Percentiles rank a stretch among this genome's conserved stretches.
Evolutionary conservation across 192 early-diverging fungal species (phyloP).

Genomic region (Coemansia sp.): DNA sequence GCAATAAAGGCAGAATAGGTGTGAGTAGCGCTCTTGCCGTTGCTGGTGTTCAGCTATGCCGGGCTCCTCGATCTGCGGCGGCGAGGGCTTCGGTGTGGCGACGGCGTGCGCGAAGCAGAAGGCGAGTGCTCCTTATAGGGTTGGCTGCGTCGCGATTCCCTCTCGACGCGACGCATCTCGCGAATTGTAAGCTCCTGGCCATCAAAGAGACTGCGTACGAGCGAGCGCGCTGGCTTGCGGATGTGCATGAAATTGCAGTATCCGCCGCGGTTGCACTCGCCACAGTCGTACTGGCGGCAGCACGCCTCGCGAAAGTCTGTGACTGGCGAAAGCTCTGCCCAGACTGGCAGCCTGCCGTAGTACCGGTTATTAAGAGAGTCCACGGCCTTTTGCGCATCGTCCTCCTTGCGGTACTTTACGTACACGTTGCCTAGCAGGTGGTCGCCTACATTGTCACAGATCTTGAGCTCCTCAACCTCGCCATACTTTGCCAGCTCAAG

Average conservation of each 20-base stretch:
- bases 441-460: constrained; percentile 98
- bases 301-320: constrained; percentile 98
- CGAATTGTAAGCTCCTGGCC: constrained; percentile 63
- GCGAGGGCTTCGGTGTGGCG: constrained; percentile 37
- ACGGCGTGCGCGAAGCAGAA: constrained; percentile 36
- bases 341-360: constrained; percentile 91
- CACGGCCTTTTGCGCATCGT: constrained; percentile 89
- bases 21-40: not conserved
- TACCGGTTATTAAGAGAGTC: constrained; percentile 92
- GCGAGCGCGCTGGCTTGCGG: constrained; percentile 71
- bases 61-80: constrained; percentile 36
- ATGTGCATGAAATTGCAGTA: constrained; percentile 99
- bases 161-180: constrained; percentile 53
- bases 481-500: constrained; percentile 95
- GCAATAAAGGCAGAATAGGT: constrained; percentile 1
- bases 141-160: constrained; percentile 29
- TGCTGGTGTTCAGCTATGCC: constrained; percentile 7
- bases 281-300: constrained; percentile 94
- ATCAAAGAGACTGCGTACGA: constrained; percentile 80
- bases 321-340: constrained; percentile 95
- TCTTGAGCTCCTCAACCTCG: constrained; percentile 93
- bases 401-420: constrained; percentile 84
- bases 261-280: constrained; percentile 92
- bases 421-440: constrained; percentile 98
- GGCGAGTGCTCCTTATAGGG: constrained; percentile 13